These are phyloP conservation scores for Malassezia caprae DNA, from an alignment of 1,284 basidiomycete genomes.

Conservation along the genomic window DNA sequence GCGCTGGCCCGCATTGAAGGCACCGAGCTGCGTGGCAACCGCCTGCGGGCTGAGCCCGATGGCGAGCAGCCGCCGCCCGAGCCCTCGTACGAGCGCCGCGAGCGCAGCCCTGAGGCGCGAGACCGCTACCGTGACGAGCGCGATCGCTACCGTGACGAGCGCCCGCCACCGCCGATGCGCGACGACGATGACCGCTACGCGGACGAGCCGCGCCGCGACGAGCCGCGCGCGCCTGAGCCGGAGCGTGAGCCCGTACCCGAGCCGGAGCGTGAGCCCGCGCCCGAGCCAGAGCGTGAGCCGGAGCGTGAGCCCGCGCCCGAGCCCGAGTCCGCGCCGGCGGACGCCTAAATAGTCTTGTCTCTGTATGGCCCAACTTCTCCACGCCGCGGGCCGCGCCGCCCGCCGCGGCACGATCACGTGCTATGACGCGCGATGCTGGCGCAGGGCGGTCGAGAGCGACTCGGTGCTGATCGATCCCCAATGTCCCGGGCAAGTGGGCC, in stretches of 20 bases:
- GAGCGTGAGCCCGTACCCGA: neutral
- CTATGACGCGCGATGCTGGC: neutral
- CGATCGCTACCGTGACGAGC: constrained; percentile 11
- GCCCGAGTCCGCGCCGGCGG: neutral
- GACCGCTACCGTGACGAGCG: neutral
- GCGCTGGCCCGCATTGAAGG: constrained; percentile 45
- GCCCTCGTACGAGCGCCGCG: constrained; percentile 20
- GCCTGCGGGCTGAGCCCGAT: constrained; percentile 42
- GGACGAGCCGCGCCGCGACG: neutral
- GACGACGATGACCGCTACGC: neutral
- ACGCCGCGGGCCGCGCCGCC: neutral
- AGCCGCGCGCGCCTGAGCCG: neutral
- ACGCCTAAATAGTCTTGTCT: neutral
- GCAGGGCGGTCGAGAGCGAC: neutral
- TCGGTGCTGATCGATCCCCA: neutral
- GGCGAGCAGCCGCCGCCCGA: constrained; percentile 9
- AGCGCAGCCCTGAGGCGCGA: constrained; percentile 26
- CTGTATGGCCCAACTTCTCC: neutral
- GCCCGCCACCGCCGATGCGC: constrained; percentile 12
- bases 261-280: neutral
- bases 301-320: neutral
- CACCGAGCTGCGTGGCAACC: constrained; percentile 40
- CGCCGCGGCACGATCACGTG: neutral
- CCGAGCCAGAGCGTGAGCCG: neutral
- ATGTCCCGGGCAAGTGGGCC: neutral